Percentiles rank a stretch among this genome's conserved stretches.
phyloP scores from a whole-genome alignment of 208 protist genomes.

The Zelonia costaricensis region DNA sequence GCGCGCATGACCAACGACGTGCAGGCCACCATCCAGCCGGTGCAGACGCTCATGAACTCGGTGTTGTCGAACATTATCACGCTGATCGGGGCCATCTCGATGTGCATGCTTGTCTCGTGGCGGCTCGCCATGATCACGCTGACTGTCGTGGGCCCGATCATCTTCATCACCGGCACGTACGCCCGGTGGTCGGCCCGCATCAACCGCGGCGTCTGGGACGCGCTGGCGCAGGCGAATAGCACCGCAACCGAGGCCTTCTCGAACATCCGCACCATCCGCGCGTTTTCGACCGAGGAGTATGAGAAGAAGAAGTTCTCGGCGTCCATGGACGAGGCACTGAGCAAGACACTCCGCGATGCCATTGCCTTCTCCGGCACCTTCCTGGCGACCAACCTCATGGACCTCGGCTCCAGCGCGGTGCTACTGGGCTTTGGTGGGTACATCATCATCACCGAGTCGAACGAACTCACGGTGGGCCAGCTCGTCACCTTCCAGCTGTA shows the following conservation, averaged over 20 bases:
- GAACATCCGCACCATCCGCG: slow-evolving; percentile 64
- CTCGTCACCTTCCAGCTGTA: slow-evolving; percentile 65
- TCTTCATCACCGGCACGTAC: slow-evolving; percentile 54
- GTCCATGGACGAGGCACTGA: slow-evolving; percentile 45
- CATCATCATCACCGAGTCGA: slow-evolving; percentile 42
- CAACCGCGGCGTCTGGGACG: slow-evolving; percentile 54
- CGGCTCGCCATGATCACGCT: slow-evolving; percentile 55
- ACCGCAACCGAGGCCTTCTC: slow-evolving; percentile 57
- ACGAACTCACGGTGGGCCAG: slow-evolving; percentile 47
- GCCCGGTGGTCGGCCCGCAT: slow-evolving; percentile 43
- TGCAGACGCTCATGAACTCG: slow-evolving; percentile 47
- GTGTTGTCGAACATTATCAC: slow-evolving; percentile 48
- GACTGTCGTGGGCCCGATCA: slow-evolving; percentile 49
- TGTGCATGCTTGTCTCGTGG: slow-evolving; percentile 57
- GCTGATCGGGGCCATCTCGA: slow-evolving; percentile 38
- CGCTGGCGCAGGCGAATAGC: slow-evolving; percentile 53
- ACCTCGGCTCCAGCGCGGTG: slow-evolving; percentile 36
- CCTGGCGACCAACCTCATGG: slow-evolving; percentile 38
- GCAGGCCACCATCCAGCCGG: slow-evolving; percentile 48
- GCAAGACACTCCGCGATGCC: slow-evolving; percentile 40
- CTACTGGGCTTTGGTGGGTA: slow-evolving; percentile 53
- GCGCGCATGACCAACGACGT: slow-evolving; percentile 71
- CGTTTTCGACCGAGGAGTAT: slow-evolving; percentile 56
- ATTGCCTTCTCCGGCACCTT: slow-evolving; percentile 39
- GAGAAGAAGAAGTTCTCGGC: slow-evolving; percentile 38